A percentile compares a stretch with the other conserved stretches of the same genome.
phyloP scores from a whole-genome alignment of 768 basidiomycete genomes.

The Termitomyces heimii region DNA sequence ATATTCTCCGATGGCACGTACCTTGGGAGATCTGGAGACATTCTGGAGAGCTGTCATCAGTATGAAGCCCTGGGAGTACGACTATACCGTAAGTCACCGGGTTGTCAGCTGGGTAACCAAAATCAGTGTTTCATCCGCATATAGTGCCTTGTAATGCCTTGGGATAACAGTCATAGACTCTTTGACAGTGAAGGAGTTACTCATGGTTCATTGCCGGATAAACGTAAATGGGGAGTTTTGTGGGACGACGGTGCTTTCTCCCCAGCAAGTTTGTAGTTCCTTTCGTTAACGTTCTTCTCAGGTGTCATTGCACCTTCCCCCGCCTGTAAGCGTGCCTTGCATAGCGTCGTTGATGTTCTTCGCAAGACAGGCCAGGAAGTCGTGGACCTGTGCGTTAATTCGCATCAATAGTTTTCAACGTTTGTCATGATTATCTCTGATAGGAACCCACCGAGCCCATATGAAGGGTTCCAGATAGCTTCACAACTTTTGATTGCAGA shows the following conservation, averaged over 20 bases:
- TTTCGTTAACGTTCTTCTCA: slow-evolving; percentile 12
- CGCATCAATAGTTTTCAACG: not conserved
- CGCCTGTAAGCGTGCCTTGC: slow-evolving; percentile 49
- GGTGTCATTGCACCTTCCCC: slow-evolving; percentile 56
- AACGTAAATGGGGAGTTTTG: slow-evolving; percentile 50
- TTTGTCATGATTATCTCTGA: not conserved
- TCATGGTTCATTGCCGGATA: slow-evolving; percentile 17
- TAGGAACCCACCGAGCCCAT: slow-evolving; percentile 40
- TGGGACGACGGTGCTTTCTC: slow-evolving; percentile 52
- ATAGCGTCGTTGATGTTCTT: slow-evolving; percentile 38
- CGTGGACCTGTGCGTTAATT: slow-evolving; percentile 33
- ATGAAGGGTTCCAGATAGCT: slow-evolving; percentile 45
- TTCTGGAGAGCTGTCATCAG: slow-evolving; percentile 56
- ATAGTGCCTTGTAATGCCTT: slow-evolving; percentile 33
- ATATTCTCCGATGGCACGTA: slow-evolving; percentile 57
- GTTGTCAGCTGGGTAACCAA: slow-evolving; percentile 10
- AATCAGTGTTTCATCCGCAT: slow-evolving; percentile 8
- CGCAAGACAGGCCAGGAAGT: slow-evolving; percentile 42
- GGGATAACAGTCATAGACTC: not conserved
- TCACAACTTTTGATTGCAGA: slow-evolving; percentile 49
- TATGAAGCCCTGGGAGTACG: slow-evolving; percentile 64
- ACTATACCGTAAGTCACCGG: slow-evolving; percentile 34
- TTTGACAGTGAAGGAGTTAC: not conserved
- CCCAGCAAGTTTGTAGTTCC: not conserved
- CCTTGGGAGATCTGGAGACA: slow-evolving; percentile 53